Base-by-base conservation (phyloP, 1,284 basidiomycete species). In the Erythrobasidium hasegawianum region DNA sequence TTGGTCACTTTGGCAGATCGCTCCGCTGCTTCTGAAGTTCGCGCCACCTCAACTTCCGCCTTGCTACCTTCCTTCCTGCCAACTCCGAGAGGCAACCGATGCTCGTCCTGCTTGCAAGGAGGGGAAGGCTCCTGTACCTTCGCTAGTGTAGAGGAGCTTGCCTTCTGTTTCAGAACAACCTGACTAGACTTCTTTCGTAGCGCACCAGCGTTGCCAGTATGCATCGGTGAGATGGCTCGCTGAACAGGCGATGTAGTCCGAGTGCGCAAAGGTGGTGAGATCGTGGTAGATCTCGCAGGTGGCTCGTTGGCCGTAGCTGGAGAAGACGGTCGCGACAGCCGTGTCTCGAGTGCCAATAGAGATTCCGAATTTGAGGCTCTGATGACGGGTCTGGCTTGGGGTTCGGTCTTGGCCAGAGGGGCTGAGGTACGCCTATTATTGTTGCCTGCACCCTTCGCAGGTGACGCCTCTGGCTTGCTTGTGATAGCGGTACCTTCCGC, bases 111-210 rank as follows among this genome's bases (percentile, higher is more conserved):
- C 33, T 33, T 33, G 33, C 5, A 4, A 33, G 33, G 5, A 33
- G 33, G 4, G 4, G 33, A 33, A 5, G 33, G 33, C 33, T 33
- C 33, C 33, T 5, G 33, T 33, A 11, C 33, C 33, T 33, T 33
- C 33, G 11, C 33, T 5, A 11, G 4, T 11, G 33, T 33, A 33
- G 33, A 33, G 33, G 33, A 4, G 33, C 33, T 11, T 4, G 11
- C 33, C 49, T 57, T 43, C 40, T 41, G 11, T 33, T 53, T 57
- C 5, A 65, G 11, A 0, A 43, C 22, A 5, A 58, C 10, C 62
- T 65, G 55, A 29, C 56, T 58, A 33, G 41, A 57, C 39, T 53
- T 65, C 56, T 65, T 65, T 10, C 62, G 29, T 24, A 65, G 33
- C 11, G 62, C 62, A 11, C 62, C 62, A 22, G 41, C 40, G 47